Base-by-base conservation (phyloP, 352 stramenopile genomes). In the Globisporangium abappressorium region DNA sequence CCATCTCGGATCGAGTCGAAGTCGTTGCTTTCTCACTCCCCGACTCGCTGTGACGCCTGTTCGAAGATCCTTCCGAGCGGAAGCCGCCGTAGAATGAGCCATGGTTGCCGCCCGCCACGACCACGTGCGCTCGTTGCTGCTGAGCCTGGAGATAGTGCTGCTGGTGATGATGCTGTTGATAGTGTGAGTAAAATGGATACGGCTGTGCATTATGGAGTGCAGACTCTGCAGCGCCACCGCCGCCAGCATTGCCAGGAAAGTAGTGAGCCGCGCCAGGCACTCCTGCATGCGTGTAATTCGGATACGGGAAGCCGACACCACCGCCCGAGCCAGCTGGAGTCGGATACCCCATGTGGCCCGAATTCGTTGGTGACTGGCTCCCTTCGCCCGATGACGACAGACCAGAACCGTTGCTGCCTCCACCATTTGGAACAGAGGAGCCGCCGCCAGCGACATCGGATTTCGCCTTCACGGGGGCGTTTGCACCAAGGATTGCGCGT, bases 21-120 rank as follows among this genome's bases (percentile, higher is more conserved):
- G 20, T 49, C 11, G 64, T 24, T n/a, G 41, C 26, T 24, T 80
- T 80, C 64, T 92, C 87, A 34, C 77, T 90, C 43, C 86, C 84
- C 43, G 73, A 90, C 60, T 84, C 87, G 38, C 87, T 94, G 68
- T 94, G 81, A 12, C 87, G 74, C 1, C 87, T 78, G 38, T 89
- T 77, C n/a, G 74, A 75, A n/a, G 73, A 75, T 0, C 67, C 57
- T n/a, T 71, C 72, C 4, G 67, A 49, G 15, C 66, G 60, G 2
- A 64, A 46, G 8, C 51, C 30, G 22, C 47, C 41, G 36, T 57
- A 55, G 57, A 60, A 64, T 1, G 18, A 56, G 46, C 53, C 55
- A 57, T 73, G 36, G 20, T 54, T 43, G 59, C 41, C 18, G 53
- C 56, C 26, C 34, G 53, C 33, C 36, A 60, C 62, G n/a, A 43